Base-by-base conservation (phyloP, 345 rosid genomes). In the Citrus maxima region DNA sequence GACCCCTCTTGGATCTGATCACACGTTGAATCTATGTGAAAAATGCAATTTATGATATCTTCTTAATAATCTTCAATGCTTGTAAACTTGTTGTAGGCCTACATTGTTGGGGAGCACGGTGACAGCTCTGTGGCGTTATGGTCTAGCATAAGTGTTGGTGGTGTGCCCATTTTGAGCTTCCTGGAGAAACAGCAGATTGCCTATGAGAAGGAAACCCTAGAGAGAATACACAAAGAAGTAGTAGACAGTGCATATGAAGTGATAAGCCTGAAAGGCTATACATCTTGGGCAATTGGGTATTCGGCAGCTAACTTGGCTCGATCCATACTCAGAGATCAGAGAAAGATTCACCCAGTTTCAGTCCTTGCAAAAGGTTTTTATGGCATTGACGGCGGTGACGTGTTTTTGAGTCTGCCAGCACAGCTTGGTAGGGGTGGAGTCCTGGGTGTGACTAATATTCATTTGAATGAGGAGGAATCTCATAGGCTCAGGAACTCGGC, bases 281-380 rank as follows among this genome's bases (percentile, higher is more conserved):
- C 99, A 9, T 92, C 97, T n/a, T 93, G 98, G 99, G 99, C 99
- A 19, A 95, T 93, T 56, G 99, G 99, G 24, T 93, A 93, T 86
- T 95, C 99, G 0, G 99, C 86, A 4, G 96, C 98, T 12, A 93
- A 67, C 78, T 80, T 95, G 80, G 97, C 98, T 54, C 84, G 95
- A 1, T 80, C 93, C 58, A 75, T 95, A 27, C 84, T 93, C 28
- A 79, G 99, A n/a, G 88, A 95, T 85, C 99, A 95, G 90, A 89
- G 96, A 68, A 91, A 84, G 81, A 91, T 95, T 82, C 99, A 95
- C 67, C 97, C 99, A 0, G 97, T 95, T 38, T 87, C 99, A 0
- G 97, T 95, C 21, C 95, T 93, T 25, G 93, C 99, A 1, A 91
- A 89, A 61, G 97, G 99, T 27, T 91, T 95, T 77, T 84, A 93